These are phyloP conservation scores for Beauveria medogensis DNA, from an alignment of 2,329 filamentous ascomycete species.

Conservation along the genomic window DNA sequence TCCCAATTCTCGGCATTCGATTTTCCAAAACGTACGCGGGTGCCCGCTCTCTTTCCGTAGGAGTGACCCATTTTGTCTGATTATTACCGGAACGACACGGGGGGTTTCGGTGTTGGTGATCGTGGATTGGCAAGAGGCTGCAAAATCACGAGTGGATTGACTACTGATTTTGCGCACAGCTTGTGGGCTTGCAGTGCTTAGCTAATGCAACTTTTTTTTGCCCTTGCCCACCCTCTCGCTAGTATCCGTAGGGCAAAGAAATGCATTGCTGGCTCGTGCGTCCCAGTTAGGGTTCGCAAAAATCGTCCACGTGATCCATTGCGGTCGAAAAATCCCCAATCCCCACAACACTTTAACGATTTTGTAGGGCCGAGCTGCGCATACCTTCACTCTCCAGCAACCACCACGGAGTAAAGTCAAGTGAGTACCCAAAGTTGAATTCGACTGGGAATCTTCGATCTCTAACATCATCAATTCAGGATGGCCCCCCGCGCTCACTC, in stretches of 20 bases:
- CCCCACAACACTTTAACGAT: slow-evolving; percentile 25
- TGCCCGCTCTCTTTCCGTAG: slow-evolving; percentile 78
- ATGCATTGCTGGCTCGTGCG: slow-evolving; percentile 12
- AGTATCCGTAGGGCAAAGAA: slow-evolving; percentile 25
- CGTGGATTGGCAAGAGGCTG: slow-evolving; percentile 28
- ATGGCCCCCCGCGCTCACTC: slow-evolving; percentile 63
- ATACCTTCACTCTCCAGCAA: slow-evolving; percentile 20
- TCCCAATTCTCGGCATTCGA: slow-evolving; percentile 2
- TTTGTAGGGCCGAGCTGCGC: slow-evolving; percentile 14
- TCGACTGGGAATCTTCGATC: slow-evolving; percentile 10
- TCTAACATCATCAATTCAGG: slow-evolving; percentile 24
- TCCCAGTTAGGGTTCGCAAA: slow-evolving; percentile 26
- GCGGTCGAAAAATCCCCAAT: slow-evolving; percentile 22
- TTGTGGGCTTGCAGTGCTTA: slow-evolving; percentile 29
- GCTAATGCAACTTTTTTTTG: slow-evolving; percentile 29
- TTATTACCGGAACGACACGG: slow-evolving; percentile 28
- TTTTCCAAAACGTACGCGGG: slow-evolving; percentile 55
- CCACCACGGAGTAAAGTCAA: slow-evolving; percentile 31
- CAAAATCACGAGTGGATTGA: slow-evolving; percentile 24
- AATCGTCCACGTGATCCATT: slow-evolving; percentile 21
- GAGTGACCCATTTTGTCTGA: slow-evolving; percentile 74
- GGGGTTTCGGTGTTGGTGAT: slow-evolving; percentile 32
- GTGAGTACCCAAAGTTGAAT: slow-evolving; percentile 22
- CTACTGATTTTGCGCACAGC: slow-evolving; percentile 30
- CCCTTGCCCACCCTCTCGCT: slow-evolving; percentile 4